phyloP scores from a whole-genome alignment of 371 early-diverging fungal species.

The Circinella minor region DNA sequence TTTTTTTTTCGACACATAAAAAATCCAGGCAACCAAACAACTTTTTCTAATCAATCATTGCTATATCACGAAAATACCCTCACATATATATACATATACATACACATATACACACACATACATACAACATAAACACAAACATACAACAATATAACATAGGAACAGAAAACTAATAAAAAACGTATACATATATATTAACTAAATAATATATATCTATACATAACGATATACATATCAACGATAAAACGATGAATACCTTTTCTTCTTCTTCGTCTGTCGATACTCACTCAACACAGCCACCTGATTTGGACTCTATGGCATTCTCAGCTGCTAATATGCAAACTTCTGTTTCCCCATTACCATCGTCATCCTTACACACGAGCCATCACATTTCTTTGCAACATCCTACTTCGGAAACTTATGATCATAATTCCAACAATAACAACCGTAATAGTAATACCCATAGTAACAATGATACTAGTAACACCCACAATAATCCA shows the following conservation, averaged over 20 bases:
- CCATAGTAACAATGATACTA: background rate
- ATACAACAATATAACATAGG: too few species aligned
- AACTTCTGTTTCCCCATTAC: conserved; percentile 2
- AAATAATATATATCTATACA: too few species aligned
- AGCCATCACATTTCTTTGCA: conserved; percentile 6
- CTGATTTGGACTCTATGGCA: conserved; percentile 4
- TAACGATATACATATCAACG: background rate
- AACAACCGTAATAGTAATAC: background rate
- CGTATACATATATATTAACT: too few species aligned
- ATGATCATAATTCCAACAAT: conserved; percentile 5
- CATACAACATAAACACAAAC: too few species aligned
- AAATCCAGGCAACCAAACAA: too few species aligned
- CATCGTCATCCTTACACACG: conserved; percentile 7
- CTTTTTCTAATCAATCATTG: too few species aligned
- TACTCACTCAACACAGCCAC: conserved; percentile 6
- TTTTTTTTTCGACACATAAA: too few species aligned
- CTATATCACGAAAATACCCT: too few species aligned
- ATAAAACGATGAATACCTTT: conserved; percentile 1
- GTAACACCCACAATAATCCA: background rate
- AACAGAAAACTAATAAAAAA: too few species aligned
- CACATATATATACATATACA: too few species aligned
- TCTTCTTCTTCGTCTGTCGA: conserved; percentile 14
- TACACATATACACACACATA: too few species aligned
- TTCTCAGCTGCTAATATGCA: background rate
- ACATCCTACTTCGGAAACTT: conserved; percentile 7